Evolutionary conservation across 441 rosid genomes (phyloP).

Genomic region (Erodium chrysanthum): DNA sequence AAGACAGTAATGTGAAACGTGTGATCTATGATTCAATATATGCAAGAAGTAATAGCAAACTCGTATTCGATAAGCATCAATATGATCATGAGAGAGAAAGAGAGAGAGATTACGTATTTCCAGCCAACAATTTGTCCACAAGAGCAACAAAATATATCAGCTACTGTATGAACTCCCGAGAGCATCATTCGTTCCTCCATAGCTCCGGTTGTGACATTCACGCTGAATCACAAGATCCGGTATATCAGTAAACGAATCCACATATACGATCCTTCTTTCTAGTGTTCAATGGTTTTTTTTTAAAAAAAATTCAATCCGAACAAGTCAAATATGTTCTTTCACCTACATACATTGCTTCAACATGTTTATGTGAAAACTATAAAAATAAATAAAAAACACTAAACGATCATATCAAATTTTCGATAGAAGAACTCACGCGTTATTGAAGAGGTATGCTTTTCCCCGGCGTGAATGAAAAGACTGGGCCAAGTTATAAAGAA

Average conservation of each 20-base stretch:
- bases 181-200: slow-evolving; percentile 69
- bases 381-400: too few relatives aligned
- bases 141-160: slow-evolving; percentile 75
- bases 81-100: too few relatives aligned
- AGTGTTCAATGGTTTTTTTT: too few relatives aligned
- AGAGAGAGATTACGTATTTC: slow-evolving; percentile 62
- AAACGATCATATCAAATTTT: background rate
- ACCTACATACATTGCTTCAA: too few relatives aligned
- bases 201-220: slow-evolving; percentile 55
- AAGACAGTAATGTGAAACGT: background rate
- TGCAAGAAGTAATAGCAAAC: background rate
- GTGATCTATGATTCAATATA: background rate
- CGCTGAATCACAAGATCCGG: slow-evolving; percentile 36
- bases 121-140: slow-evolving; percentile 89
- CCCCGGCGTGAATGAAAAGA: slow-evolving; percentile 63
- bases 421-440: slow-evolving; percentile 42
- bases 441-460: slow-evolving; percentile 83
- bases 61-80: background rate
- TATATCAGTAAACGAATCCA: background rate
- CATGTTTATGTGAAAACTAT: too few relatives aligned
- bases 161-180: slow-evolving; percentile 75
- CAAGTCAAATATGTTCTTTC: too few relatives aligned
- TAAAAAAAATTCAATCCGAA: too few relatives aligned
- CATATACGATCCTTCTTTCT: too few relatives aligned
- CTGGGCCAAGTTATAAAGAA: slow-evolving; percentile 28